Evolutionary conservation across 768 basidiomycete species (phyloP), one percentile per base, ranked within the genome.

Genomic region (Pholiota conissans): DNA sequence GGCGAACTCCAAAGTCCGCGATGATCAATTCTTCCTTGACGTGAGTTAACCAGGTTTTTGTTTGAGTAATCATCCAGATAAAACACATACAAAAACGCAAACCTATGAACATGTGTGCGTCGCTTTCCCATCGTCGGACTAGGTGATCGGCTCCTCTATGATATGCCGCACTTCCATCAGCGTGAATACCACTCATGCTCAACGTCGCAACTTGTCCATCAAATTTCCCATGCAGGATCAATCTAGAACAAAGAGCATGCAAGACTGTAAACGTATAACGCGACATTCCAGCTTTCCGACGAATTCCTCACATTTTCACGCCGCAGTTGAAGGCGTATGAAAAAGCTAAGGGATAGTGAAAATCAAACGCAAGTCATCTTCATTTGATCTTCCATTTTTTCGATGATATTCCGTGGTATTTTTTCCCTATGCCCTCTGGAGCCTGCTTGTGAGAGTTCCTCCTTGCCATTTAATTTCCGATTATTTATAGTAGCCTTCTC

Each of bases 141-240:
- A 56, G 35, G 20, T 56, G 47, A 40, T 56, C 55, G 55, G 55
- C 55, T 56, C 55, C 55, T 54, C 52, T 45, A 22, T 32, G 26
- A 37, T 40, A 53, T 53, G 52, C 52, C 52, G 52, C 52, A 42
- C 51, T 52, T 42, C 52, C 49, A 50, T 50, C 50, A 52, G 42
- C 35, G 35, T 39, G 39, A 54, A 54, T 45, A 54, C 45, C 42
- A 22, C 40, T 14, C 53, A 40, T 45, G 42, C 52, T n/a, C 16
- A 16, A 40, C 27, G 26, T 39, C 39, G 42, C 22, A 45, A 45
- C 37, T 37, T 29, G 35, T 24, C 51, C 52, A 54, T 54, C 52
- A 54, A 40, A 22, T 45, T 54, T 47, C 53, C 30, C 52, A 54
- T 54, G 52, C 42, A 54, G 29, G 42, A 54, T 54, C 53, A 54